Percentiles rank a stretch among this genome's conserved stretches.
Evolutionary conservation across 805 yeast genomes (phyloP).

Genomic region (Yarrowia hollandica): DNA sequence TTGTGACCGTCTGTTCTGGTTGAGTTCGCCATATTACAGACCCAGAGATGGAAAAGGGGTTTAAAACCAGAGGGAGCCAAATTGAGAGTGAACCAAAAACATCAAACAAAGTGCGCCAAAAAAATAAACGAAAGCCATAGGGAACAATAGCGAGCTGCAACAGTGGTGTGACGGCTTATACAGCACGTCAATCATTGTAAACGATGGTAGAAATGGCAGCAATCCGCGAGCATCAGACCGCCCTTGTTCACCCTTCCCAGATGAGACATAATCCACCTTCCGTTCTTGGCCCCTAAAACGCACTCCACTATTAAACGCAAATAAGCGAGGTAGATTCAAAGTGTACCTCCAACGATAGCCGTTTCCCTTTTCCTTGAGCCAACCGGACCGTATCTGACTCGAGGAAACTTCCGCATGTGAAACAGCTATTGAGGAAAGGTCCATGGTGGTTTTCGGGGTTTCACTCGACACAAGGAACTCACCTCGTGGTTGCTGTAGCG

Average conservation of each 20-base stretch:
- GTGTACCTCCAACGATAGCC: too few relatives aligned
- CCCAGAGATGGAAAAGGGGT: not conserved
- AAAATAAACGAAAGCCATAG: too few relatives aligned
- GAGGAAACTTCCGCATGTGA: not conserved
- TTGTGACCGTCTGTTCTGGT: too few relatives aligned
- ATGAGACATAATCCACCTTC: not conserved
- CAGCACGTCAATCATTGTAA: not conserved
- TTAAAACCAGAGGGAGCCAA: too few relatives aligned
- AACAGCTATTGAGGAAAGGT: not conserved
- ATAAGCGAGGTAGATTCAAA: conserved; percentile 22
- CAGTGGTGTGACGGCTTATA: not conserved
- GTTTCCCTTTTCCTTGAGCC: too few relatives aligned
- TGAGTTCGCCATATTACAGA: too few relatives aligned
- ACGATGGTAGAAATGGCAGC: conserved; percentile 7
- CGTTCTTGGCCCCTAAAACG: conserved; percentile 10
- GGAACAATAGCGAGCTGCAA: not conserved
- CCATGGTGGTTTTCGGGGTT: not conserved
- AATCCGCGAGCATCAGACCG: not conserved
- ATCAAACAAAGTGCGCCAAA: too few relatives aligned
- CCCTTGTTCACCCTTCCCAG: not conserved
- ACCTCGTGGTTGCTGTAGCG: not conserved
- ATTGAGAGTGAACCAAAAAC: too few relatives aligned
- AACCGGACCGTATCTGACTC: too few relatives aligned
- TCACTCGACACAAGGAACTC: not conserved
- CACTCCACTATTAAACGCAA: conserved; percentile 17